Base-by-base conservation (phyloP, 1,284 basidiomycete genomes). In the Pisolithus thermaeus region DNA sequence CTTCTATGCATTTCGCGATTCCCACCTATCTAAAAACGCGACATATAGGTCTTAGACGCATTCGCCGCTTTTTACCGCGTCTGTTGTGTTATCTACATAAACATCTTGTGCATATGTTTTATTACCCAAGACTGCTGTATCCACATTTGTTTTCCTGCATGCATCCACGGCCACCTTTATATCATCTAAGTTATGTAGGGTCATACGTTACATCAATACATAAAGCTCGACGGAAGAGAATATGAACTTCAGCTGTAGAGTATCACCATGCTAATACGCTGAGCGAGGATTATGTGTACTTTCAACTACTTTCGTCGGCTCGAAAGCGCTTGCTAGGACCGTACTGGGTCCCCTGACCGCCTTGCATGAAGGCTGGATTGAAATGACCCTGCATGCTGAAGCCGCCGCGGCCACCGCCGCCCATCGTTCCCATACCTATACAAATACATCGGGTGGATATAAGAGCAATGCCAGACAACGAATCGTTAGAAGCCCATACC, bases 301-400 rank as follows among this genome's bases (percentile, higher is more conserved):
- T 51, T 65, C 60, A 73, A 42, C 64, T 68, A 53, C 69, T 70
- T 27, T 77, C 76, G 51, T 79, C 77, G 51, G 71, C 65, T 56
- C 74, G 72, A 62, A 72, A 78, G 38, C 78, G 69, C 57, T 85
- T 85, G 58, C 80, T 75, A 37, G 49, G 56, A 49, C 67, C 72
- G 56, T 69, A 70, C 56, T 72, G 70, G 47, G 70, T 72, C 12
- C 32, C 32, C 32, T 35, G 71, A 25, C 67, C 69, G 25, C 71
- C 74, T 62, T 76, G 77, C 72, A 84, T 81, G 64, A 87, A 87
- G 35, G 82, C 83, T 9, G 84, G 83, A 64, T 87, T 87, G 70
- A 84, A 81, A 67, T 87, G 83, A 16, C 83, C 83, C 59, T 77
- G 72, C 56, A 72, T 72, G 54, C 69, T 71, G 62, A 78, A 77